Conservation (phyloP, 2,329 filamentous ascomycete species). For the Cryphonectria nitschkei region DNA sequence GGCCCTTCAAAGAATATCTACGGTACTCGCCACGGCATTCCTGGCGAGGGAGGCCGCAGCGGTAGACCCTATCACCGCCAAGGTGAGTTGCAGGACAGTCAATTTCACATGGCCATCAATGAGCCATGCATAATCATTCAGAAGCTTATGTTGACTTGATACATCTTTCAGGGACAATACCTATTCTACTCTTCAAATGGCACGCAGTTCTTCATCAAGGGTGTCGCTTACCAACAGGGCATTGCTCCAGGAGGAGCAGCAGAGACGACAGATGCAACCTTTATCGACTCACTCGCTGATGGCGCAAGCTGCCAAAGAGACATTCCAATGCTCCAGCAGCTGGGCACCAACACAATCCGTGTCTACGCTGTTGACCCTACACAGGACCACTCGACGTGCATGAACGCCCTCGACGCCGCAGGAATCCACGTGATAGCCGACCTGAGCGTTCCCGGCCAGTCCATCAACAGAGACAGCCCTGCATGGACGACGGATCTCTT, state of each 20-base stretch:
- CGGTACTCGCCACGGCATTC: not conserved
- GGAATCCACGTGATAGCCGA: slow-evolving; percentile 97
- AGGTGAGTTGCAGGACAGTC: not conserved
- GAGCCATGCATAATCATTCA: not conserved
- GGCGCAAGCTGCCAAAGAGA: slow-evolving; percentile 76
- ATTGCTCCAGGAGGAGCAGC: slow-evolving; percentile 49
- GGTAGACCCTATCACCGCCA: slow-evolving; percentile 14
- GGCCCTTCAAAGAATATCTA: not conserved
- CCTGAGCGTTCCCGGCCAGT: slow-evolving; percentile 76
- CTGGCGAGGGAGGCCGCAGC: not conserved
- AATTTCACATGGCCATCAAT: not conserved
- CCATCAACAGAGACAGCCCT: slow-evolving; percentile 85
- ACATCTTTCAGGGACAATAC: slow-evolving; percentile 7
- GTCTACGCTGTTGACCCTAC: slow-evolving; percentile 89
- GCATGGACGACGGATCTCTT: slow-evolving; percentile 80
- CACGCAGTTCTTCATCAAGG: slow-evolving; percentile 77
- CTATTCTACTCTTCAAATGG: slow-evolving; percentile 80
- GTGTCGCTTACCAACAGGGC: slow-evolving; percentile 94
- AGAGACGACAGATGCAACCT: slow-evolving; percentile 57
- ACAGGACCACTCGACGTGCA: slow-evolving; percentile 78
- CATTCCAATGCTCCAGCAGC: slow-evolving; percentile 75
- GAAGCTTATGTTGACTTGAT: not conserved
- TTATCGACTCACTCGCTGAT: slow-evolving; percentile 83
- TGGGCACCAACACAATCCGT: slow-evolving; percentile 90
- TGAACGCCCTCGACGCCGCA: slow-evolving; percentile 77